Conservation (phyloP, 345 rosid genomes). For the Camelina sativa region DNA sequence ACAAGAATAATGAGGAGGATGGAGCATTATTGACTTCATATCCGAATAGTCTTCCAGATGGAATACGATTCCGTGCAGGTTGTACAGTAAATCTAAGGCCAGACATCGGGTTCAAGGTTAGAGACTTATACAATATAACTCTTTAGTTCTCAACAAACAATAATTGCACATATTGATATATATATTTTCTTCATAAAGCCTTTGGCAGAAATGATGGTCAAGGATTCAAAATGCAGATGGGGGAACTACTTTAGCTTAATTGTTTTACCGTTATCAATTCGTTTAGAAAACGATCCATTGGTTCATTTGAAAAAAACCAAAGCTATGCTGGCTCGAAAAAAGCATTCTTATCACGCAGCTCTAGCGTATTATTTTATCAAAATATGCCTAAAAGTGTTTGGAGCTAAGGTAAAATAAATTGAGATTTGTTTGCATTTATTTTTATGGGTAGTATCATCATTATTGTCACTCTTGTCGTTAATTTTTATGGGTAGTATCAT, state of each 20-base stretch:
- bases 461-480: not conserved
- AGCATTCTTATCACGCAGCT: slow-evolving; percentile 57
- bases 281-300: slow-evolving; percentile 51
- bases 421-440: not conserved
- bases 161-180: no score
- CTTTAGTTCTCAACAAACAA: not conserved
- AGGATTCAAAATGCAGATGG: slow-evolving; percentile 53
- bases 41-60: slow-evolving; percentile 35
- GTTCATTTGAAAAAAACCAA: slow-evolving; percentile 51
- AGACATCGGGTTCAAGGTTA: slow-evolving; percentile 56
- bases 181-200: slow-evolving; percentile 34
- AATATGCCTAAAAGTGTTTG: slow-evolving; percentile 33
- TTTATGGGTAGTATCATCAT: not conserved
- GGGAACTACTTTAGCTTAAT: slow-evolving; percentile 62
- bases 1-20: not conserved
- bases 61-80: slow-evolving; percentile 51
- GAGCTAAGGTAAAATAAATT: no score
- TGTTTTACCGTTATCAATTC: slow-evolving; percentile 51
- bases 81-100: slow-evolving; percentile 61
- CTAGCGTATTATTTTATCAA: slow-evolving; percentile 14
- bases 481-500: not conserved
- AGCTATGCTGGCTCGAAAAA: slow-evolving; percentile 56
- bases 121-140: not conserved
- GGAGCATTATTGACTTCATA: slow-evolving; percentile 12
- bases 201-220: slow-evolving; percentile 60